Evolutionary conservation across 2,329 filamentous ascomycete genomes (phyloP), one percentile per base, ranked within the genome.

Genomic region (Tolypocladium endophyticum): DNA sequence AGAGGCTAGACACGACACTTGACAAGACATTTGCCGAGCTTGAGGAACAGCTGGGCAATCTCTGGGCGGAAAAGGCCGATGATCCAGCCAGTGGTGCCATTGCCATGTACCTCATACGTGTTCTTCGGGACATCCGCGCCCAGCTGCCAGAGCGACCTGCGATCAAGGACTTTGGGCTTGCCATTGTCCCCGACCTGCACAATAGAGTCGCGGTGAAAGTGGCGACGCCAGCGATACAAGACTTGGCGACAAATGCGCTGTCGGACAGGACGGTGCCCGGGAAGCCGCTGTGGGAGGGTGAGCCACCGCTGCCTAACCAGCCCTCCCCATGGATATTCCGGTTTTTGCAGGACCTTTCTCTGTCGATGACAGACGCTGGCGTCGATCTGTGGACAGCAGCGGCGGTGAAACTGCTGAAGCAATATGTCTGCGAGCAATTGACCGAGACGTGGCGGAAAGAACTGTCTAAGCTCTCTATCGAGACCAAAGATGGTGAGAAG

Each of bases 381-480:
- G 77, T 83, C 54, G 93, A 97, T 70, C 72, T 97, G 3, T 97
- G 92, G 92, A 92, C 87, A 58, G 80, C 84, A 2, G 77, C 79
- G 2, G 88, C 89, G 0, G 82, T 92, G 1, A 66, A 67, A 0
- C 76, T 77, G 0, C 68, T 96, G 63, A 94, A 91, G 73, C 69
- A 67, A n/a, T 70, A 77, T 54, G 68, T 91, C 7, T 71, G 76
- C 7, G 71, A 73, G 50, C 74, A 80, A 56, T 69, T 93, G 1
- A 73, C 72, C n/a, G 71, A 73, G 57, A 65, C 71, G 9, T 85
- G 82, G 82, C 68, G 69, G 11, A 70, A 74, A 53, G 71, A 76
- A 58, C 64, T 86, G 59, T 67, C 70, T n/a, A 61, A 61, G 25
- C 38, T 64, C 25, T 60, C 58, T 16, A 68, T 63, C 57, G 65